phyloP scores from a whole-genome alignment of 2,329 filamentous ascomycete genomes.

The Talaromyces pinophilus region DNA sequence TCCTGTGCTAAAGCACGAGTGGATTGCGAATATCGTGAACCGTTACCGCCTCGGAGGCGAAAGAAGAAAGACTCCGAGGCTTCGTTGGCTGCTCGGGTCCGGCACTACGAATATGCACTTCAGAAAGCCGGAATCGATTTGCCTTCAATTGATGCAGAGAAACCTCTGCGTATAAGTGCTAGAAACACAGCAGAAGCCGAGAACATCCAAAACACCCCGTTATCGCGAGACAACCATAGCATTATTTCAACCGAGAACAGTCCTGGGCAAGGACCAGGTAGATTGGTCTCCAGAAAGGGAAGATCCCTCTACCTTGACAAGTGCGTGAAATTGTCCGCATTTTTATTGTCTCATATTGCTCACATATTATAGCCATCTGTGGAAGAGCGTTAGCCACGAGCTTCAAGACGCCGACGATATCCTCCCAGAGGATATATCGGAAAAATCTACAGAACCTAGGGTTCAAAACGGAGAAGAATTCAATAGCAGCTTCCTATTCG shows the following conservation, averaged over 20 bases:
- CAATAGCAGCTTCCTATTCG: constrained; percentile 20
- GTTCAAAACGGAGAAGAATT: constrained; percentile 13
- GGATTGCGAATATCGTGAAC: constrained; percentile 23
- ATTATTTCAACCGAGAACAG: background rate
- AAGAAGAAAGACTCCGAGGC: constrained; percentile 22
- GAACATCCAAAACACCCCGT: background rate
- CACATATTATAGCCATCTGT: constrained; percentile 22
- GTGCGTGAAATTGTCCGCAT: constrained; percentile 9
- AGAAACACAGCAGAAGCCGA: background rate
- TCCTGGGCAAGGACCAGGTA: constrained; percentile 17
- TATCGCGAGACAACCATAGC: background rate
- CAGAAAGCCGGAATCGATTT: constrained; percentile 18
- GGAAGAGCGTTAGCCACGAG: constrained; percentile 25
- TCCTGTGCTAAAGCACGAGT: constrained; percentile 22
- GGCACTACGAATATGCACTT: constrained; percentile 21
- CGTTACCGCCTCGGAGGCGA: constrained; percentile 21
- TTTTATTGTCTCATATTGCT: background rate
- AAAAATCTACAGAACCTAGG: background rate
- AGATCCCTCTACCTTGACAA: constrained; percentile 24
- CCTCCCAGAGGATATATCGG: constrained; percentile 12
- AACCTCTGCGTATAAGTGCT: background rate
- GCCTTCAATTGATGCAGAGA: constrained; percentile 10
- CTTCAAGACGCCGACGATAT: constrained; percentile 23
- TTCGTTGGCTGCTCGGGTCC: constrained; percentile 19
- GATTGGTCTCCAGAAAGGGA: constrained; percentile 22